phyloP scores from a whole-genome alignment of 495 filamentous ascomycete genomes.

The Penicillium nucicola region DNA sequence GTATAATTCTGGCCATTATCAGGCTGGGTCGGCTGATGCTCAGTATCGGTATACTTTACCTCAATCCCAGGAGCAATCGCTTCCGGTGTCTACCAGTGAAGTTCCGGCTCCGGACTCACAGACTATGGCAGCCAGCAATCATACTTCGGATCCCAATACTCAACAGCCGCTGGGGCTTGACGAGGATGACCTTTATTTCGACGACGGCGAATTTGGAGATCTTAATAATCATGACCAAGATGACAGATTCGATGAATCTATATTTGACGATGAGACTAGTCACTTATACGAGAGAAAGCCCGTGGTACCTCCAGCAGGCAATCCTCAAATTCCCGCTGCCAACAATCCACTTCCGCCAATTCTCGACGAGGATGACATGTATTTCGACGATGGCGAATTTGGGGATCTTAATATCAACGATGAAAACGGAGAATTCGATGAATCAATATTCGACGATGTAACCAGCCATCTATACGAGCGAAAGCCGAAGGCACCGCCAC shows the following conservation, averaged over 20 bases:
- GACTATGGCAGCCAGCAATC: background rate
- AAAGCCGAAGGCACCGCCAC: constrained; percentile 17
- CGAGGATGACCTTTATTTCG: constrained; percentile 67
- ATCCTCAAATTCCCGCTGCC: background rate
- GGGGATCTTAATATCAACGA: constrained; percentile 47
- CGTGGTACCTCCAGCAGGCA: background rate
- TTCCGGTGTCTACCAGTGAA: background rate
- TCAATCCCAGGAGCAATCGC: background rate
- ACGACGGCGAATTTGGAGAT: constrained; percentile 70
- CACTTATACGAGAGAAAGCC: constrained; percentile 44
- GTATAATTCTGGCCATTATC: background rate
- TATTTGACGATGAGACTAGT: constrained; percentile 66
- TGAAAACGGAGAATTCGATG: constrained; percentile 63
- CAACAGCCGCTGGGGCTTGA: constrained; percentile 11
- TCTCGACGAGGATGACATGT: constrained; percentile 64
- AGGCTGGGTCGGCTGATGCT: background rate
- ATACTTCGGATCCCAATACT: too few relatives aligned
- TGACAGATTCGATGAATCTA: constrained; percentile 70
- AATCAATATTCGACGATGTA: constrained; percentile 74
- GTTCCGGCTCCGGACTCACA: background rate
- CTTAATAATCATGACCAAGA: constrained; percentile 46
- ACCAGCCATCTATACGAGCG: constrained; percentile 48
- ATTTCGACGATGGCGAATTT: constrained; percentile 78
- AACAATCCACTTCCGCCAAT: constrained; percentile 4
- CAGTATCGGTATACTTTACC: background rate